Percentiles rank a stretch among this genome's conserved stretches.
phyloP scores from a whole-genome alignment of 2,329 filamentous ascomycete species.

The Diaporthe ilicicola region DNA sequence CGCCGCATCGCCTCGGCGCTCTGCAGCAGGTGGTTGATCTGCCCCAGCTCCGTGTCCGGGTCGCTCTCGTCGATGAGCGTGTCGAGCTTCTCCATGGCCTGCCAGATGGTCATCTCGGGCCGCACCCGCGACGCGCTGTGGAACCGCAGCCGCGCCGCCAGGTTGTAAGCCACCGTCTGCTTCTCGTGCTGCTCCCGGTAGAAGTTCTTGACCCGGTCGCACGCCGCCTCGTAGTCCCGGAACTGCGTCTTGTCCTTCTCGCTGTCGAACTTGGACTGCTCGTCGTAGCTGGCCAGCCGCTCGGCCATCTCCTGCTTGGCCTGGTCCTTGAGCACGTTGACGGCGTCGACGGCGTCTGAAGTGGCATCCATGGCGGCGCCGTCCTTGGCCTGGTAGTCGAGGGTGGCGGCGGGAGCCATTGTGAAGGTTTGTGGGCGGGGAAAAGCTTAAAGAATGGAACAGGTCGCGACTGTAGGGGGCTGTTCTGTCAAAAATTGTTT shows the following conservation, averaged over 20 bases:
- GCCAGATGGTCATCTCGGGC: slow-evolving; percentile 85
- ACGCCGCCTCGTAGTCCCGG: slow-evolving; percentile 82
- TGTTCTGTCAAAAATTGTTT: not conserved
- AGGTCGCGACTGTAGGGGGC: not conserved
- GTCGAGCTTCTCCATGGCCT: slow-evolving; percentile 93
- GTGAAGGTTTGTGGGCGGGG: slow-evolving; percentile 11
- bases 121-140: slow-evolving; percentile 67
- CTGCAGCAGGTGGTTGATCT: slow-evolving; percentile 91
- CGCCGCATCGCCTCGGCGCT: slow-evolving; percentile 88
- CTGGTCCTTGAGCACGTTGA: slow-evolving; percentile 42
- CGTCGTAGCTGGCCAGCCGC: slow-evolving; percentile 33
- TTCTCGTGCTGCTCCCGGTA: slow-evolving; percentile 77
- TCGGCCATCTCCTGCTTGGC: slow-evolving; percentile 24
- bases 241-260: slow-evolving; percentile 46
- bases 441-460: not conserved
- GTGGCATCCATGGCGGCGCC: slow-evolving; percentile 44
- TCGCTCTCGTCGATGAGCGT: slow-evolving; percentile 91
- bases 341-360: slow-evolving; percentile 46
- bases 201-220: slow-evolving; percentile 86
- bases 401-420: slow-evolving; percentile 43
- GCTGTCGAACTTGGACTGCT: slow-evolving; percentile 41
- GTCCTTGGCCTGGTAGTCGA: slow-evolving; percentile 34
- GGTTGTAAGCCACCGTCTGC: slow-evolving; percentile 85
- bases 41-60: slow-evolving; percentile 85
- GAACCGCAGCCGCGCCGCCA: slow-evolving; percentile 79